phyloP scores from a whole-genome alignment of 139 green algal genomes.

The Dunaliella sp. region DNA sequence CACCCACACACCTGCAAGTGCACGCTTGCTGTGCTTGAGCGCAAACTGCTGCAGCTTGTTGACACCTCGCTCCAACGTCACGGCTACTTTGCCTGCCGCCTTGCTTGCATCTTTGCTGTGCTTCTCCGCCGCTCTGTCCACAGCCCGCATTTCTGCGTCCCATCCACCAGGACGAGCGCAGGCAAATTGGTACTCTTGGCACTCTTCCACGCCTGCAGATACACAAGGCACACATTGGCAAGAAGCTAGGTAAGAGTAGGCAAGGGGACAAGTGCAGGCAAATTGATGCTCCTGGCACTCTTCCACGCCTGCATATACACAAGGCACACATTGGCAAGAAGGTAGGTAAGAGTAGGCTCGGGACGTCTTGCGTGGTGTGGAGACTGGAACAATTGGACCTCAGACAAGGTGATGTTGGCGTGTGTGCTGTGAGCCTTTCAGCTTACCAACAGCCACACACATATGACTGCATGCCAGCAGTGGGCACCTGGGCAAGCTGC shows the following conservation, averaged over 20 bases:
- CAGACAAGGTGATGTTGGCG: too few relatives aligned
- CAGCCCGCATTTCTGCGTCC: conserved; percentile 28
- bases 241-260: too few relatives aligned
- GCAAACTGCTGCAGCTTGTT: background rate
- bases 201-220: conserved; percentile 11
- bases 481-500: too few relatives aligned
- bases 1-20: background rate
- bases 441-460: too few relatives aligned
- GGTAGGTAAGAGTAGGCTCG: too few relatives aligned
- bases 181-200: conserved; percentile 42
- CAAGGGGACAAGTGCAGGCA: conserved; percentile 44
- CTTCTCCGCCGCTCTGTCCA: conserved; percentile 27
- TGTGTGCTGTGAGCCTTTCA: too few relatives aligned
- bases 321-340: too few relatives aligned
- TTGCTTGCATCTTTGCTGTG: conserved; percentile 6
- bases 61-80: background rate
- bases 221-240: too few relatives aligned
- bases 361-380: too few relatives aligned
- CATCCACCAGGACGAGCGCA: conserved; percentile 43
- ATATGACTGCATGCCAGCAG: too few relatives aligned
- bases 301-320: conserved; percentile 17
- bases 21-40: background rate
- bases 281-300: conserved; percentile 32
- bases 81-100: background rate
- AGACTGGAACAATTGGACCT: too few relatives aligned